Evolutionary conservation across 1,284 basidiomycete species (phyloP).

Genomic region (Agaricales sp.): DNA sequence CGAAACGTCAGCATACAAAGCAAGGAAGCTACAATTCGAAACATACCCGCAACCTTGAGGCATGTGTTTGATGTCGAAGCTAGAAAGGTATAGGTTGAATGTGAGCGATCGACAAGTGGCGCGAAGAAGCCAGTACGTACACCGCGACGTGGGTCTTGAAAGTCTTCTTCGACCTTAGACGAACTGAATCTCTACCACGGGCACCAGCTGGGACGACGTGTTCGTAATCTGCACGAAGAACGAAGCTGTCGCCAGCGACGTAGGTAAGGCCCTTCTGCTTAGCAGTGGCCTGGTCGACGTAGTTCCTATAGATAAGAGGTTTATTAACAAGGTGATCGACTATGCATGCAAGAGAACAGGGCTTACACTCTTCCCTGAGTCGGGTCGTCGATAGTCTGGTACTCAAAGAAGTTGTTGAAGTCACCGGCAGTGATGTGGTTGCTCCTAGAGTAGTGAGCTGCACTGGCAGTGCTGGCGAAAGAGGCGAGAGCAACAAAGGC

Average conservation of each 20-base stretch:
- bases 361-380: constrained; percentile 55
- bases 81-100: constrained; percentile 13
- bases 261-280: constrained; percentile 35
- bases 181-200: constrained; percentile 49
- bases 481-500: background rate
- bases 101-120: background rate
- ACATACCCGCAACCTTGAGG: constrained; percentile 59
- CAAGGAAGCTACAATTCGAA: constrained; percentile 2
- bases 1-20: background rate
- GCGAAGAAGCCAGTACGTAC: constrained; percentile 23
- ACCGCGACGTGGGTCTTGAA: constrained; percentile 47
- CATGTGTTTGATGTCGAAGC: constrained; percentile 44
- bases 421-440: constrained; percentile 22
- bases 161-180: constrained; percentile 38
- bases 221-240: constrained; percentile 43
- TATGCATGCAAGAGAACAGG: constrained; percentile 5
- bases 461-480: background rate
- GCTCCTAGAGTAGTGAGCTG: background rate
- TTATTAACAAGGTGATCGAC: background rate
- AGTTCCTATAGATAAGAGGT: constrained; percentile 30
- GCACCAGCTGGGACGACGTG: constrained; percentile 32
- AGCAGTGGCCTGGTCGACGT: constrained; percentile 37
- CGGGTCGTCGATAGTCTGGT: constrained; percentile 44
- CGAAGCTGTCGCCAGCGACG: constrained; percentile 32
- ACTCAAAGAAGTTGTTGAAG: constrained; percentile 40